Evolutionary conservation across 2,329 filamentous ascomycete genomes (phyloP).

Genomic region (Bretziella fagacearum): DNA sequence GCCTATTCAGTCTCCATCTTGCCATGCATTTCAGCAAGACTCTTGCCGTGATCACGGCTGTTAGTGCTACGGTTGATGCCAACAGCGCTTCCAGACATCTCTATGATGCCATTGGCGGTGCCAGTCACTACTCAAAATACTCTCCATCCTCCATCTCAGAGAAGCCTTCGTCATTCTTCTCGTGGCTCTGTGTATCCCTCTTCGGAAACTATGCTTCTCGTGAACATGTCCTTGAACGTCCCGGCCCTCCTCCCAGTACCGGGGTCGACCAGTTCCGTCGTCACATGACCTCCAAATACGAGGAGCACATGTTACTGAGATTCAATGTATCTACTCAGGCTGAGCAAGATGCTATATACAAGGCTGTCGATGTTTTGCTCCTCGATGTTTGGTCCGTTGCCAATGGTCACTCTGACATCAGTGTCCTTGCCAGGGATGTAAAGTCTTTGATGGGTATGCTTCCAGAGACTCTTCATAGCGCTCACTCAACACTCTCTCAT

Average conservation of each 20-base stretch:
- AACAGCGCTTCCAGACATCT: no score
- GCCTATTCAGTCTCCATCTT: no score
- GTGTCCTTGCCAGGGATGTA: conserved; percentile 59
- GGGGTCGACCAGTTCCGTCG: neutral
- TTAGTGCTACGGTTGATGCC: neutral
- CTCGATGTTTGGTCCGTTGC: conserved; percentile 85
- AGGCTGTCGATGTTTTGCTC: conserved; percentile 57
- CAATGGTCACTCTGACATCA: conserved; percentile 67
- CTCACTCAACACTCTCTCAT: conserved; percentile 60
- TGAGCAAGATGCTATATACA: conserved; percentile 54
- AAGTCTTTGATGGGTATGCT: conserved; percentile 64
- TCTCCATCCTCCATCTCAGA: no score
- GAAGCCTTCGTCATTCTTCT: no score
- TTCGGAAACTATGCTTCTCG: no score
- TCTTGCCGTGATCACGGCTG: neutral
- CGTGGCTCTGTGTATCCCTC: no score
- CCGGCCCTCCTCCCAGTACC: neutral
- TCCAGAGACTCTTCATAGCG: conserved; percentile 52
- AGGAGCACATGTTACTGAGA: conserved; percentile 70
- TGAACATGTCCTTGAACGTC: neutral
- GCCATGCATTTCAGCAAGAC: neutral
- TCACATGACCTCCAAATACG: conserved; percentile 33
- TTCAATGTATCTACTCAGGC: conserved; percentile 54
- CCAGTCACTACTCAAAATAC: no score
- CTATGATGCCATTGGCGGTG: no score